These are phyloP conservation scores for Hippophae gyantsensis DNA, from an alignment of 306 rosid genomes.

Conservation along the genomic window DNA sequence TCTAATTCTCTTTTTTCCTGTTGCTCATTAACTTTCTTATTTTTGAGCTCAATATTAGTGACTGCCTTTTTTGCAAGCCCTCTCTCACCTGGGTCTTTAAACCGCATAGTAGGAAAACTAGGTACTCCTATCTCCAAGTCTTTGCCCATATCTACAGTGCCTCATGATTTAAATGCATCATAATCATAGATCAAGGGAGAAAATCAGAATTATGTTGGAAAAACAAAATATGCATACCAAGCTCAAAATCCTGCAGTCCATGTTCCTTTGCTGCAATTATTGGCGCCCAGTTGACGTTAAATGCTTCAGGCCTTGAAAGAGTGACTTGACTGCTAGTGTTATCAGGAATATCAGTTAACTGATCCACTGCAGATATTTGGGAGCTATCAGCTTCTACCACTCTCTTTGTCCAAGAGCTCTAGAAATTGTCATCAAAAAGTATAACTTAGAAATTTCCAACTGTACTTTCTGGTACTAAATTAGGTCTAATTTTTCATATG, in stretches of 20 bases:
- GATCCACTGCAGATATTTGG: slow-evolving; percentile 27
- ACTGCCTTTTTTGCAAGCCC: slow-evolving; percentile 7
- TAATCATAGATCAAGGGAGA: neutral
- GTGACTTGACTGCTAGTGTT: slow-evolving; percentile 35
- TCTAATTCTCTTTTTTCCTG: slow-evolving; percentile 24
- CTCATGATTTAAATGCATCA: slow-evolving; percentile 16
- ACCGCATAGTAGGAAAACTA: slow-evolving; percentile 10
- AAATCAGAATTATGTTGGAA: neutral
- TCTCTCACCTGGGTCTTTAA: slow-evolving; percentile 9
- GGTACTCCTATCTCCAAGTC: slow-evolving; percentile 39
- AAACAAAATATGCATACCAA: slow-evolving; percentile 25
- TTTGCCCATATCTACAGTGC: slow-evolving; percentile 37
- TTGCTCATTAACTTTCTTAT: slow-evolving; percentile 17
- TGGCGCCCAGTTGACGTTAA: slow-evolving; percentile 28
- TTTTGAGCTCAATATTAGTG: slow-evolving; percentile 13
- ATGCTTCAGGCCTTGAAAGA: slow-evolving; percentile 30
- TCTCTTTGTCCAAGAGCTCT: slow-evolving; percentile 33
- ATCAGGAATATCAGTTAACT: slow-evolving; percentile 32
- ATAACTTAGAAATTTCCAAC: neutral
- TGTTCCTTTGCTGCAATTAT: slow-evolving; percentile 28
- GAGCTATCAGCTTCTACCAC: slow-evolving; percentile 38
- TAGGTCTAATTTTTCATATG: neutral
- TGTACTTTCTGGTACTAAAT: neutral
- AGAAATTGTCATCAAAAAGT: slow-evolving; percentile 4
- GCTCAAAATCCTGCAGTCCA: slow-evolving; percentile 26